phyloP scores from a whole-genome alignment of 345 rosid genomes.

The Pistacia vera region DNA sequence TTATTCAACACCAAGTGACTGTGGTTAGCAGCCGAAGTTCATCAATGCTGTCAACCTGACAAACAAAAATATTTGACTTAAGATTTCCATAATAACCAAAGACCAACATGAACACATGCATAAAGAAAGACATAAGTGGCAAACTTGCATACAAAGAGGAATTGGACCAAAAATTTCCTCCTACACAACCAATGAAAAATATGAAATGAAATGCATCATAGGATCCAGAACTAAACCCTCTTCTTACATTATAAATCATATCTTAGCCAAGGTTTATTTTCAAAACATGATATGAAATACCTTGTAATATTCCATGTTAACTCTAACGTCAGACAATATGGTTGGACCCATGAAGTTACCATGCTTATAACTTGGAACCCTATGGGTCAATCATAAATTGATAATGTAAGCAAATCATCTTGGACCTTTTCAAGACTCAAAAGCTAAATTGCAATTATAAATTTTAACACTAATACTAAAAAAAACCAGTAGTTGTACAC shows the following conservation, averaged over 20 bases:
- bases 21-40: not conserved
- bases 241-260: constrained; percentile 4
- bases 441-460: no score
- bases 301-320: constrained; percentile 68
- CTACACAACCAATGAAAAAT: constrained; percentile 30
- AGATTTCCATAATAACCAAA: not conserved
- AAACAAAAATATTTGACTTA: constrained; percentile 1
- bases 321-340: constrained; percentile 52
- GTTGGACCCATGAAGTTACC: constrained; percentile 72
- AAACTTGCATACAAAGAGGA: constrained; percentile 63
- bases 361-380: constrained; percentile 58
- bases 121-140: not conserved
- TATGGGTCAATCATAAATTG: constrained; percentile 16
- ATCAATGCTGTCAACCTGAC: constrained; percentile 43
- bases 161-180: constrained; percentile 60
- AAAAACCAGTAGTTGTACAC: no score
- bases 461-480: no score
- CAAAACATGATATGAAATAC: constrained; percentile 26
- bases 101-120: not conserved
- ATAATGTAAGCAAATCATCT: not conserved
- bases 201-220: not conserved
- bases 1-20: constrained; percentile 2
- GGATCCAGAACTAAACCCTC: not conserved
- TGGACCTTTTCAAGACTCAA: no score
- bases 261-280: not conserved